Evolutionary conservation across 2,329 filamentous ascomycete species (phyloP), one percentile per base, ranked within the genome.

Genomic region (Catunica adiposa): DNA sequence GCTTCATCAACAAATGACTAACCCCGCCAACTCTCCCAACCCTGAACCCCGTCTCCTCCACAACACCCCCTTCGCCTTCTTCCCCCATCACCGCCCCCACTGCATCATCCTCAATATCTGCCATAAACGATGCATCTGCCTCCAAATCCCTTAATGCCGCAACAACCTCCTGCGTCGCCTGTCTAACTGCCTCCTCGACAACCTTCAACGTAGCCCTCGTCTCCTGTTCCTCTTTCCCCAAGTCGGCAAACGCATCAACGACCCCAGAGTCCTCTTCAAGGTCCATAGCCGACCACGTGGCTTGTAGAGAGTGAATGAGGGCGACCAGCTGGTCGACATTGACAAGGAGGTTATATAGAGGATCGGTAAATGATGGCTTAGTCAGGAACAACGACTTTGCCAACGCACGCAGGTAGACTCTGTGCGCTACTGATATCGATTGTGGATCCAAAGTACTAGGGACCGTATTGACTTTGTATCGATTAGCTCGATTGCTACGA

Each of bases 1-100:
- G 71, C 71, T 95, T 95, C 87, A 95, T 94, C 65, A 96, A 68
- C 64, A 96, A 68, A 58, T 86, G 75, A 69, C 95, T 88, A 48
- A 96, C 80, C 1, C 88, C 86, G 0, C 86, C 86, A 2, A 87
- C 78, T 59, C 84, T 80, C 59, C 79, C 76, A 1, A 87, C 84
- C 29, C 82, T 74, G 65, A 86, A 95, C 59, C 61, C 64, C 54
- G 62, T 62, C 26, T 62, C 63, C 40, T 66, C 66, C 52, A 60
- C 62, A 25, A 56, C 59, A 38, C 68, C 68, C 0, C 71, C 73
- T 40, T 71, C 70, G 31, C 76, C 73, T 38, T 66, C 29, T 34
- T 34, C 29, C 5, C 29, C 63, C 55, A 54, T 57, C 14, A 22
- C 56, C 56, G 38, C 59, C 73, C 64, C 56, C 62, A 17, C 59